Base-by-base conservation (phyloP, 352 stramenopile genomes). In the Phytophthora tubulina region DNA sequence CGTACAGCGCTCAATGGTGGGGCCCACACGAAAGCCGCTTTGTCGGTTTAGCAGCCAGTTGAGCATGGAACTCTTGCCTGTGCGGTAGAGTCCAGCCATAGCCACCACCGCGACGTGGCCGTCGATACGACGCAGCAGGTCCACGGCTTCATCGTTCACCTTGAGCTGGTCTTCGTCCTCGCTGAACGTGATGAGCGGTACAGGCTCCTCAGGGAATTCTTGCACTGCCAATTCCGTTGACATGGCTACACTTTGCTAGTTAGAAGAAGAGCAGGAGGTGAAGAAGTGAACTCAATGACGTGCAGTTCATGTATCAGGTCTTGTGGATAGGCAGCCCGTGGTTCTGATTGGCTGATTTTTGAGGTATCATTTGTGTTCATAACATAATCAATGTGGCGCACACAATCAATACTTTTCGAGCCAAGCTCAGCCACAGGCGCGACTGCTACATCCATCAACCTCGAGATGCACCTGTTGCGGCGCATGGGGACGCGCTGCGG, bases 51-150 rank as follows among this genome's bases (percentile, higher is more conserved):
- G 76, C 59, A 97, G 79, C 86, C 87, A 96, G 72, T 97, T 97
- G 58, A 97, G 81, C 82, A 97, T 91, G 32, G 81, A 95, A 54
- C 85, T 94, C 72, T 97, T 97, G 63, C 90, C 90, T 27, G 88
- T 97, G 63, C 90, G 85, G 77, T 97, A 97, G 42, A 95, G 86
- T 14, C 90, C 90, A 1, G 88, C 90, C 79, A 97, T 93, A 57
- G 87, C 86, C 32, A 97, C 76, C 32, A 96, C 88, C 13, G 87
- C 85, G 17, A 97, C 77, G 62, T 89, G 89, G 58, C 87, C 86
- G 38, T 90, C 75, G 49, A 97, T 94, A 61, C 82, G 74, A 35
- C 79, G 69, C 49, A 97, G 79, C 30, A 94, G 66, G 17, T 82
- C 66, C 44, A 92, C 80, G 8, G 90, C 88, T 33, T 93, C 79